phyloP scores from a whole-genome alignment of 1,284 basidiomycete species.

The Ceratobasidium sp. region DNA sequence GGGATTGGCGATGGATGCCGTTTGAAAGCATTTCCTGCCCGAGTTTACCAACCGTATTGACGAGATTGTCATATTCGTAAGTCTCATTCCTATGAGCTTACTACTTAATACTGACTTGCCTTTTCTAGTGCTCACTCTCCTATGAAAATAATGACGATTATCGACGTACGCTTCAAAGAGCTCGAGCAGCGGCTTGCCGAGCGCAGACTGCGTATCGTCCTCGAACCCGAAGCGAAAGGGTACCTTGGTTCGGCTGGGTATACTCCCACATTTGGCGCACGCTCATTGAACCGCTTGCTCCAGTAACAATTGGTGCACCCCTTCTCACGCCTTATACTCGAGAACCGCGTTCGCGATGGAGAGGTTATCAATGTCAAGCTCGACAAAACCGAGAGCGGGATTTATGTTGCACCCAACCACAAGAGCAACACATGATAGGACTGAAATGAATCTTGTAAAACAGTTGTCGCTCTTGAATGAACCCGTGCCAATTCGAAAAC shows the following conservation, averaged over 20 bases:
- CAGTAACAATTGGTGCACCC: too few relatives aligned
- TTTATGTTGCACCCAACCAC: too few relatives aligned
- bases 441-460: too few relatives aligned
- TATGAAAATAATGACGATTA: conserved; percentile 85
- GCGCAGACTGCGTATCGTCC: conserved; percentile 82
- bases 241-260: conserved; percentile 90
- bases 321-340: too few relatives aligned
- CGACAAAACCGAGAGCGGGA: too few relatives aligned
- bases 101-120: conserved; percentile 52
- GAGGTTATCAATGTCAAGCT: background rate
- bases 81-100: conserved; percentile 55
- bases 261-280: too few relatives aligned
- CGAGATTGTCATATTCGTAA: conserved; percentile 89
- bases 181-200: conserved; percentile 71
- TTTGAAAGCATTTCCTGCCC: conserved; percentile 88
- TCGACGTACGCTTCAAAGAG: conserved; percentile 81
- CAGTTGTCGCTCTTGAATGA: too few relatives aligned
- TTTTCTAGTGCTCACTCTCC: conserved; percentile 78
- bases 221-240: conserved; percentile 83
- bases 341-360: background rate
- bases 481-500: too few relatives aligned
- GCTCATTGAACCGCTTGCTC: too few relatives aligned
- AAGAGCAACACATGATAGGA: too few relatives aligned
- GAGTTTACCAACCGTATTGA: conserved; percentile 95
- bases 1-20: conserved; percentile 80